Conservation (phyloP, 2,329 filamentous ascomycete species). For the Colletotrichum neosansevieriae region DNA sequence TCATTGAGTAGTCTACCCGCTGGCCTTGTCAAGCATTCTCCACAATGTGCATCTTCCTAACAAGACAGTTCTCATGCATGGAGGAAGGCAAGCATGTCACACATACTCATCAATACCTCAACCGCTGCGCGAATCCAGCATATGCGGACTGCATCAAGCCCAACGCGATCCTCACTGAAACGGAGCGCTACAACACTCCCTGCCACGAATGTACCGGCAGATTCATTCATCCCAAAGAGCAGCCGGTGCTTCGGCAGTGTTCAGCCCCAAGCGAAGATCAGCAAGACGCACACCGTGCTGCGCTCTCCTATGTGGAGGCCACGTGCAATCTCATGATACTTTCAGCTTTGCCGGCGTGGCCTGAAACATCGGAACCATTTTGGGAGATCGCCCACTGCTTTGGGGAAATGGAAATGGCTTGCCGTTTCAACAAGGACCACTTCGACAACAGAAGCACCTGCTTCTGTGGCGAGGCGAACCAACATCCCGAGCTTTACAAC, state of each 20-base stretch:
- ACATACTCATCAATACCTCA: constrained; percentile 23
- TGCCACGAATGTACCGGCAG: constrained; percentile 28
- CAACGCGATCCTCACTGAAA: background rate
- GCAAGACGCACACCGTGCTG: background rate
- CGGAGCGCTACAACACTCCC: background rate
- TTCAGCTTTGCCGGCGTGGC: background rate
- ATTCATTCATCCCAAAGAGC: constrained; percentile 15
- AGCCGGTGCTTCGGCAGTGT: background rate
- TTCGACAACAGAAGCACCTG: constrained; percentile 16
- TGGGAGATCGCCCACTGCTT: too few relatives aligned
- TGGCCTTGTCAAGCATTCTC: background rate
- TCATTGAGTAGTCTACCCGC: background rate
- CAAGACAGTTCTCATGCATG: constrained; percentile 16
- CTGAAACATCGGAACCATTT: background rate
- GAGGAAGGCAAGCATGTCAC: background rate
- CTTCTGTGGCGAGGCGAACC: constrained; percentile 3
- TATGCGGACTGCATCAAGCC: constrained; percentile 21
- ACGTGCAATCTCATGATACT: constrained; percentile 19
- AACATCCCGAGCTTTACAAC: constrained; percentile 25
- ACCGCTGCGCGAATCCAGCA: constrained; percentile 34
- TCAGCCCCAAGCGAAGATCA: background rate
- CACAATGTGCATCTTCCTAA: constrained; percentile 32
- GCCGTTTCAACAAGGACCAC: constrained; percentile 35
- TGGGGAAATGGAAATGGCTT: constrained; percentile 33
- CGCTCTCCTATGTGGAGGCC: constrained; percentile 1